Conservation (phyloP, 441 rosid genomes). For the Eruca vesicaria region DNA sequence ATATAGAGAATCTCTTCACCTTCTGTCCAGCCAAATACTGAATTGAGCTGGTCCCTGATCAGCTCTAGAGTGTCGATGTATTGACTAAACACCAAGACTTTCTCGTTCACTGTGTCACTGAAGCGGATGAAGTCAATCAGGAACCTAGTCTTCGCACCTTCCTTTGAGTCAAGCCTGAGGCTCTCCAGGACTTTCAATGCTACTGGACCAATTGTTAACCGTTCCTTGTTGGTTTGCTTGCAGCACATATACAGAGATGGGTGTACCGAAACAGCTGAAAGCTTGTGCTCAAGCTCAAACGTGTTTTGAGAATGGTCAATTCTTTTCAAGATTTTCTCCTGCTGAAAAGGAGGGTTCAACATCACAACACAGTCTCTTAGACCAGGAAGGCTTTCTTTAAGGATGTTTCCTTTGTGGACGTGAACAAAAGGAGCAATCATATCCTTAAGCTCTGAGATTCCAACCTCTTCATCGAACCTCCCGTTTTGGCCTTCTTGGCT, state of each 20-base stretch:
- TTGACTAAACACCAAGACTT: conserved; percentile 74
- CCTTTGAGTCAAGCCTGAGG: conserved; percentile 35
- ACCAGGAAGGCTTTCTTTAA: conserved; percentile 65
- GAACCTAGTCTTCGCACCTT: conserved; percentile 65
- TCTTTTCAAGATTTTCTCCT: conserved; percentile 44
- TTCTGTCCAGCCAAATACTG: conserved; percentile 45
- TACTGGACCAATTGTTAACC: conserved; percentile 4
- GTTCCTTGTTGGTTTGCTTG: conserved; percentile 19
- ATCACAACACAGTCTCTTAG: conserved; percentile 60
- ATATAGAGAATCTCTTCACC: conserved; percentile 51
- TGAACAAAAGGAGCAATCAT: conserved; percentile 66
- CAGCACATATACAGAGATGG: conserved; percentile 44
- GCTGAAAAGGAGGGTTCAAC: conserved; percentile 47
- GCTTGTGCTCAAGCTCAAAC: conserved; percentile 33
- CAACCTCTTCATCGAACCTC: conserved; percentile 33
- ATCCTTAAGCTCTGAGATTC: conserved; percentile 31
- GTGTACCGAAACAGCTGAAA: conserved; percentile 52
- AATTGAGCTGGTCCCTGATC: conserved; percentile 42
- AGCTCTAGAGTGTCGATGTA: conserved; percentile 46
- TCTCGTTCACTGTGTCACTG: conserved; percentile 45
- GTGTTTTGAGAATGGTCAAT: conserved; percentile 33
- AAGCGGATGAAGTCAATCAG: conserved; percentile 52
- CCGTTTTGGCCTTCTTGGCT: conserved; percentile 40
- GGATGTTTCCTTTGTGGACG: conserved; percentile 61
- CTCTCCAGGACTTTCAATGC: conserved; percentile 18